These are phyloP conservation scores for Zygosaccharomyces sapae DNA, from an alignment of 1,139 yeast species.

Conservation along the genomic window DNA sequence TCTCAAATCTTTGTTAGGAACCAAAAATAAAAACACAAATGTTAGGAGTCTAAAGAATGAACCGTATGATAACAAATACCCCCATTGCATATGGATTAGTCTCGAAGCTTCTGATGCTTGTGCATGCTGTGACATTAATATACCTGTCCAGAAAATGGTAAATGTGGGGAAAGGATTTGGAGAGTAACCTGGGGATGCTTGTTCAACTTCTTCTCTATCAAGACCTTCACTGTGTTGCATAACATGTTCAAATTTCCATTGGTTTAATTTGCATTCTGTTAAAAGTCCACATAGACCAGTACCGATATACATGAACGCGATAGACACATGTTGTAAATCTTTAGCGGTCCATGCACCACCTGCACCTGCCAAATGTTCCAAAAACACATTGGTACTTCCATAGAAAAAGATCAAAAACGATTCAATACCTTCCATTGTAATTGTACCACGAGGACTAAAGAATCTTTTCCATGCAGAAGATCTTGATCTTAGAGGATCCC, in stretches of 20 bases:
- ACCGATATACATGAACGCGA: conserved; percentile 91
- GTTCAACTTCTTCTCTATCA: conserved; percentile 31
- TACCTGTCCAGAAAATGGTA: conserved; percentile 94
- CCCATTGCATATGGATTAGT: conserved; percentile 86
- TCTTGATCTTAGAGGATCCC: conserved; percentile 39
- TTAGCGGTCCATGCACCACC: conserved; percentile 87
- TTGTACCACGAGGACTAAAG: conserved; percentile 48
- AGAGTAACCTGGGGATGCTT: conserved; percentile 67
- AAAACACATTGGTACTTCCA: conserved; percentile 80
- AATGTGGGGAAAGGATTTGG: conserved; percentile 93
- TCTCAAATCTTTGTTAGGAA: conserved; percentile 43
- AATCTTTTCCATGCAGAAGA: conserved; percentile 3
- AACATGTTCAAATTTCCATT: conserved; percentile 38
- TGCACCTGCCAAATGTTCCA: conserved; percentile 76
- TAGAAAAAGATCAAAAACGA: conserved; percentile 74
- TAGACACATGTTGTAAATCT: conserved; percentile 93
- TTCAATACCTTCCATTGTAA: conserved; percentile 85
- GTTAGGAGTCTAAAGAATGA: conserved; percentile 72
- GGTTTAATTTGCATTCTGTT: conserved; percentile 55
- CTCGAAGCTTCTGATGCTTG: conserved; percentile 80
- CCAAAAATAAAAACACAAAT: conserved; percentile 52
- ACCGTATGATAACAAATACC: conserved; percentile 69
- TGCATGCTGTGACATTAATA: conserved; percentile 90
- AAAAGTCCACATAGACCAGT: conserved; percentile 88
- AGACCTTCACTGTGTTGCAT: conserved; percentile 27